Evolutionary conservation across 768 basidiomycete genomes (phyloP), one percentile per base, ranked within the genome.

Genomic region (Flagelloscypha sp.): DNA sequence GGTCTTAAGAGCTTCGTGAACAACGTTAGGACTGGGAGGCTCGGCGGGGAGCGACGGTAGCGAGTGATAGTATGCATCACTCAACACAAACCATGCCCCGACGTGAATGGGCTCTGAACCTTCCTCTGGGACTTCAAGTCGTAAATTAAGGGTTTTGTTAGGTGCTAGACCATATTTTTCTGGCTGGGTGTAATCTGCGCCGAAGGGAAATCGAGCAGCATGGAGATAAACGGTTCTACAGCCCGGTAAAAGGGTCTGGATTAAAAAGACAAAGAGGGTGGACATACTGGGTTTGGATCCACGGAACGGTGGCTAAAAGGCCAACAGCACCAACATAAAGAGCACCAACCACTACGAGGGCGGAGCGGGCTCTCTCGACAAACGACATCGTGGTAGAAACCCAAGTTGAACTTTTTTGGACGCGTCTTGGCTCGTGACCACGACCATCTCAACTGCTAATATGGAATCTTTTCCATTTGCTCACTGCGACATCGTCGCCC

Each of bases 61-160:
- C 7, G 61, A 59, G 33, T 69, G 72, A 53, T 84, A 84, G 47
- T 70, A 70, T 1, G 61, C 48, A 33, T 88, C 78, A 1, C 84
- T 74, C 4, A 89, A 65, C 27, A 84, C 59, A 54, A 87, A 86
- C 88, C 88, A 92, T 13, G 88, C 83, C 11, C 93, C 93, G 25
- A 97, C 54, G 0, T 68, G 70, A 39, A 81, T 72, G 40, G 86
- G 84, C 54, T 98, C 93, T 0, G 73, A 49, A 0, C 90, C n/a
- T n/a, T n/a, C n/a, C n/a, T 90, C 10, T 61, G 56, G 6, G 95
- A 61, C 36, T 72, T 60, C 31, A 90, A 52, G 48, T 92, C 86
- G 31, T 73, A 56, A n/a, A 15, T 13, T 18, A 12, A 11, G 6
- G 20, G 52, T 21, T 67, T 37, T 24, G 75, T 46, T 53, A 89